Base-by-base conservation (phyloP, 371 early-diverging fungal genomes). In the Apophysomyces variabilis region DNA sequence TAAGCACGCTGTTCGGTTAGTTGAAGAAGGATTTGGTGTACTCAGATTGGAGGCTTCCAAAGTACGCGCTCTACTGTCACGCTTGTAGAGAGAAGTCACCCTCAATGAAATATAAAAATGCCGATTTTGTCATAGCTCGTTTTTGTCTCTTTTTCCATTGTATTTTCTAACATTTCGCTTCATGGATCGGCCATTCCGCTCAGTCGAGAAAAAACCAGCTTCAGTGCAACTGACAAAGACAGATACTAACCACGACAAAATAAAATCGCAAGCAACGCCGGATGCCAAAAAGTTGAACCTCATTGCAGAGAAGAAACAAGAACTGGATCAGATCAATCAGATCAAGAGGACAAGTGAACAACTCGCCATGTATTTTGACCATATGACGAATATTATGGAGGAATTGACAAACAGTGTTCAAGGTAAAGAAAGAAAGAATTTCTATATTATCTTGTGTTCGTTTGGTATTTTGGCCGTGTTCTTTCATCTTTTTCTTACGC, bases 1-100 rank as follows among this genome's bases (percentile, higher is more conserved):
- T 5, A 74, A 80, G 44, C 76, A 79, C 38, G 83, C 79, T 3
- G 72, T 78, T 7, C 61, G 69, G 8, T 63, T 88, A 38, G 79
- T 91, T 18, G 71, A 82, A 39, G 67, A 80, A 62, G 81, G 72
- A 1, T 60, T 66, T 57, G 56, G 70, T 18, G 26, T 46, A 14
- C 39, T 74, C 11, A 57, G 62, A 58, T 46, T 57, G 45, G 57
- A 65, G 16, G 59, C 58, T 7, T 47, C 61, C 11, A 61, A 60
- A 43, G 61, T 69, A 12, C 69, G 65, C 21, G 38, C 35, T 7
- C 44, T 69, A 11, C 41, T 69, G 37, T 60, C 60, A 9, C 60
- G 21, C 21, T 9, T 50, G 54, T 50, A 11, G 7, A 16, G 21
- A 18, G 32, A 26, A 41, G 41, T 41, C 41, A 41, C 41, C 41